Base-by-base conservation (phyloP, 345 rosid species). In the Geranium brycei region DNA sequence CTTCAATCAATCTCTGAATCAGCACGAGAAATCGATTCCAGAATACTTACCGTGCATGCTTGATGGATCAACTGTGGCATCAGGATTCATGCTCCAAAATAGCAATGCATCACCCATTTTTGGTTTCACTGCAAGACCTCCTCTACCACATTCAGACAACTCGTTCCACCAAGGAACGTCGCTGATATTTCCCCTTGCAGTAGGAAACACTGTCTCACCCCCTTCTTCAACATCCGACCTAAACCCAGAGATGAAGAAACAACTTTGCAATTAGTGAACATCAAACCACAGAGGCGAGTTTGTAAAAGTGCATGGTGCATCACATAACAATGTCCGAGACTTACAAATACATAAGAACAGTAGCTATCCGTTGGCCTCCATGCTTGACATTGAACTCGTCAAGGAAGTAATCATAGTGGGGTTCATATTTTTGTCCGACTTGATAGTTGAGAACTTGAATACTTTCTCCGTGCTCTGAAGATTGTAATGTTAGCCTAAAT, bases 141-240 rank as follows among this genome's bases (percentile, higher is more conserved):
- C 61, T 77, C 78, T 87, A 8, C 76, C 98, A 70, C 96, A 92
- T 77, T 86, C 87, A 51, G 98, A 92, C 70, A 89, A 79, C 64
- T 86, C 88, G 58, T 89, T 80, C 82, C 87, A 92, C 89, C 86
- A 83, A 2, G 87, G 86, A 7, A 80, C 89, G 14, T 85, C 64
- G 62, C 85, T 89, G 66, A 75, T 60, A 71, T 89, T 89, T 78
- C 80, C 78, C 63, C 69, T 76, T 63, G 91, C 91, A 38, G 73
- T 65, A 63, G 96, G 96, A 76, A 92, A 92, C 65, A 89, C 83
- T 1, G 98, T 92, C 77, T 92, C 98, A 41, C 98, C 98, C 31
- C 95, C 98, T 82, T 89, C 95, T 79, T 92, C 98, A 71, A 87
- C 95, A 78, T 87, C 98, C 16, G 95, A 89, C 76, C 98, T 92